Percentiles rank a stretch among this genome's conserved stretches.
Conservation (phyloP, 2,329 filamentous ascomycete species). For the Tolypocladium album region DNA sequence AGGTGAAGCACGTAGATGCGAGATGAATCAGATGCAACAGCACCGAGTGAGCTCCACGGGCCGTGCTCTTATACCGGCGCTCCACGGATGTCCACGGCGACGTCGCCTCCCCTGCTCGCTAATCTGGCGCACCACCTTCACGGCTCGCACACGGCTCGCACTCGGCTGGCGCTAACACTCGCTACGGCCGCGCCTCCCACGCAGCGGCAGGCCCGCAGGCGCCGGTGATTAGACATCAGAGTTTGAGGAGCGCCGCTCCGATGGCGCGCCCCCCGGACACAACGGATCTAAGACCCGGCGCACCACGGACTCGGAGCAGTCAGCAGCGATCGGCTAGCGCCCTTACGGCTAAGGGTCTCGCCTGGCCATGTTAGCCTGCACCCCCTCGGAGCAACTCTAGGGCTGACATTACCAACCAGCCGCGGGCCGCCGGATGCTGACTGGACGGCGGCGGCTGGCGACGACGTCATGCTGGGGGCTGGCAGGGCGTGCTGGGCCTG, state of each 20-base stretch:
- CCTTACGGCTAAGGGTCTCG: not conserved
- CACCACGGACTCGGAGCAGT: not conserved
- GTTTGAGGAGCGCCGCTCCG: not conserved
- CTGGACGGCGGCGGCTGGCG: not conserved
- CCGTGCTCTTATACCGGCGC: not conserved
- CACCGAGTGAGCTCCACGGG: not conserved
- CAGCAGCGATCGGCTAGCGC: not conserved
- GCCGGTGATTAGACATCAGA: not conserved
- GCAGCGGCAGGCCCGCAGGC: too few species aligned
- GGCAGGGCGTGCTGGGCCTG: too few species aligned
- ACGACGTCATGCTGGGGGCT: not conserved
- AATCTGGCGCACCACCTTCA: not conserved
- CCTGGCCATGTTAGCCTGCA: not conserved
- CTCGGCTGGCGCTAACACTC: not conserved
- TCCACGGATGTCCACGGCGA: not conserved
- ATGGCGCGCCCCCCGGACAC: not conserved
- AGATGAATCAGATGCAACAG: not conserved
- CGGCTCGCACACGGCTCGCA: not conserved
- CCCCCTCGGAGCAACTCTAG: not conserved
- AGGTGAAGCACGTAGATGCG: not conserved
- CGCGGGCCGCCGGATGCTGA: not conserved
- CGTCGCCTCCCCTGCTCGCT: not conserved
- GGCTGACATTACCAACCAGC: slow-evolving; percentile 12
- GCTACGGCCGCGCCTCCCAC: not conserved
- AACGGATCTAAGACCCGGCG: not conserved